Base-by-base conservation (phyloP, 257 asterid species). In the Solanum pinnatisectum region DNA sequence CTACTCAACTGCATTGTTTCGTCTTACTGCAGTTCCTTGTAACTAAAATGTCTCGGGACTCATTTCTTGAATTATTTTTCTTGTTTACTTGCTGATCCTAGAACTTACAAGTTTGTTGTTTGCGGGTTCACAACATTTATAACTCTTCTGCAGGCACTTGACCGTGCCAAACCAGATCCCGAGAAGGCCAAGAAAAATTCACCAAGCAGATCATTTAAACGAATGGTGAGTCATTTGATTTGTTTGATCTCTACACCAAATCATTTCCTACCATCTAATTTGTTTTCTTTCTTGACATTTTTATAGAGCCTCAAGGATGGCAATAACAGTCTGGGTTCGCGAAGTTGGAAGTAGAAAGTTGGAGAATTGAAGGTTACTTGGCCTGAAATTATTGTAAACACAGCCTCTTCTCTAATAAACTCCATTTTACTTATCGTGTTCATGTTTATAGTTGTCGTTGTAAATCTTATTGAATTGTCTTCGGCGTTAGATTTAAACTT, bases 91-190 rank as follows among this genome's bases (percentile, higher is more conserved):
- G 59, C 35, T 86, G 84, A 40, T 59, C 22, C 27, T 71, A 63
- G 27, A 40, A 49, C 11, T 16, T 39, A 37, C 14, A 33, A 86
- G 68, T 18, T 68, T 40, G n/a, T 25, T 3, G 68, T 74, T 37
- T 73, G 18, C 7, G 60, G 56, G 32, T 32, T 36, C 83, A 30
- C 36, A n/a, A 25, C 42, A 23, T 71, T 22, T 13, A 86, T 52
- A 20, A 70, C 20, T 25, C n/a, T 73, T 68, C 42, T 87, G 18
- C 87, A 95, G 98, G 95, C 98, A 76, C 92, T 96, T 49, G 98
- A 95, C 90, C 96, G 97, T 88, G 98, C 99, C 87, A 96, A 90
- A 90, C 96, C 98, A 40, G 98, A 94, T 88, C 88, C 90, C 20
- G 98, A 94, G 90, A 90, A 88, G 84, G 87, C 91, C 84, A 90